These are phyloP conservation scores for Backusella tarrabulga DNA, from an alignment of 192 early-diverging fungal genomes.

Conservation along the genomic window DNA sequence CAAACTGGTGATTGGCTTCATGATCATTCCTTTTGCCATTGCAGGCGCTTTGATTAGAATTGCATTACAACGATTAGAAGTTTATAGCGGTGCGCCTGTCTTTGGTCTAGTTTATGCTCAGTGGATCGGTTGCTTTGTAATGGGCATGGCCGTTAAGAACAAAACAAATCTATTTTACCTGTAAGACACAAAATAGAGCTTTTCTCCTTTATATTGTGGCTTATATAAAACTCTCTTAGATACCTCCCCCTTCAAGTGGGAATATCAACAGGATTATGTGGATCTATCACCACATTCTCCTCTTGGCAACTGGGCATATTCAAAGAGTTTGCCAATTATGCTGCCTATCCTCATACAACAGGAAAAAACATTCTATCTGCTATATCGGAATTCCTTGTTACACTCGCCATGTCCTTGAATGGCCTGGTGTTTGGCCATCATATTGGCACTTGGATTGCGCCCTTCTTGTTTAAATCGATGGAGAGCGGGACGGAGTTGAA, in stretches of 20 bases:
- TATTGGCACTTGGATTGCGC: conserved; percentile 31
- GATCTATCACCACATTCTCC: conserved; percentile 83
- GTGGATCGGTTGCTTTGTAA: conserved; percentile 65
- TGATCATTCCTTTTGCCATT: conserved; percentile 60
- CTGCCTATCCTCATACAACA: conserved; percentile 16
- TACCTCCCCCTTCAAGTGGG: conserved; percentile 51
- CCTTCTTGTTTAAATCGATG: not conserved
- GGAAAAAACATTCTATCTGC: conserved; percentile 49
- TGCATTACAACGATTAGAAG: conserved; percentile 49
- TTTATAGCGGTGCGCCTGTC: conserved; percentile 58
- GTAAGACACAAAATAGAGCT: conserved; percentile 21
- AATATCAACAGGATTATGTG: conserved; percentile 71
- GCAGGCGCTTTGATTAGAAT: conserved; percentile 63
- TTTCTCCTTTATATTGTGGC: not conserved
- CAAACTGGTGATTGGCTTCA: conserved; percentile 20
- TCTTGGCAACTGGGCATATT: conserved; percentile 69
- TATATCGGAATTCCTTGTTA: conserved; percentile 43
- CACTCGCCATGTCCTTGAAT: conserved; percentile 44
- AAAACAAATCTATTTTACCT: conserved; percentile 24
- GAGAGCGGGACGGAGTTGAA: not conserved
- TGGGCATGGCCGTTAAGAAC: conserved; percentile 44
- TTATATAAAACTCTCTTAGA: not conserved
- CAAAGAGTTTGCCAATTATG: conserved; percentile 39
- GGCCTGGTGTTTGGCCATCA: conserved; percentile 50
- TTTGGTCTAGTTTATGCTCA: conserved; percentile 65